Percentiles rank a stretch among this genome's conserved stretches.
These are phyloP conservation scores for Sporothrix humicola DNA, from an alignment of 2,329 filamentous ascomycete species.

Conservation along the genomic window DNA sequence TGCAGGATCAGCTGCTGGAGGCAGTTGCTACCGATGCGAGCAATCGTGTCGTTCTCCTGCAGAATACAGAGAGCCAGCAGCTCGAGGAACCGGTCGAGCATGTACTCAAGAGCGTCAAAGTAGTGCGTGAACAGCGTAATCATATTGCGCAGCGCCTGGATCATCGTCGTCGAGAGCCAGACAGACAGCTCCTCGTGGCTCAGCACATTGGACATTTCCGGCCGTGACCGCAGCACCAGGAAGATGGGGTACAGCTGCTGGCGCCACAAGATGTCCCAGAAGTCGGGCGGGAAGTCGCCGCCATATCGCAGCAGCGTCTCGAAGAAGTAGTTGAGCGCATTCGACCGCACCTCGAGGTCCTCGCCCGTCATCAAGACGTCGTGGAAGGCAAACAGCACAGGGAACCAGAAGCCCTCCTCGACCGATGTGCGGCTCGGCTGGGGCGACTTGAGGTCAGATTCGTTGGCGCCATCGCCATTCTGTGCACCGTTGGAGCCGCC, in stretches of 20 bases:
- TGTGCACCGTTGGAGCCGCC: slow-evolving; percentile 45
- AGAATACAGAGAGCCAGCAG: slow-evolving; percentile 95
- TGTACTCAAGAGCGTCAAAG: slow-evolving; percentile 93
- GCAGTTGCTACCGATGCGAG: slow-evolving; percentile 96
- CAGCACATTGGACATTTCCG: slow-evolving; percentile 92
- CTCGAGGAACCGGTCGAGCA: slow-evolving; percentile 97
- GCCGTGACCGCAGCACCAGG: slow-evolving; percentile 93
- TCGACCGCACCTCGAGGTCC: slow-evolving; percentile 91
- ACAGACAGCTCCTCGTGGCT: slow-evolving; percentile 98
- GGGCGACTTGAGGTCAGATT: slow-evolving; percentile 51
- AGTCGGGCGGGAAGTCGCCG: slow-evolving; percentile 87
- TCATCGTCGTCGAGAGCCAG: slow-evolving; percentile 99
- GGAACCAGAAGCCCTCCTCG: slow-evolving; percentile 99
- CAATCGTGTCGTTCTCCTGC: slow-evolving; percentile 98
- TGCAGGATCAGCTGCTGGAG: slow-evolving; percentile 95
- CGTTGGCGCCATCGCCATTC: slow-evolving; percentile 48
- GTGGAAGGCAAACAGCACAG: slow-evolving; percentile 96
- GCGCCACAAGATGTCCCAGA: slow-evolving; percentile 98
- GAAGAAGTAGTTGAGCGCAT: slow-evolving; percentile 94
- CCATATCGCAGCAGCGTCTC: slow-evolving; percentile 90
- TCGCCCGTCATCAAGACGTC: slow-evolving; percentile 99
- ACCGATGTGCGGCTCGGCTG: slow-evolving; percentile 77
- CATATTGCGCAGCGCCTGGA: slow-evolving; percentile 97
- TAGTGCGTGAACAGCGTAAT: slow-evolving; percentile 99
- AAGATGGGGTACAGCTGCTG: slow-evolving; percentile 98